Evolutionary conservation across 2,329 filamentous ascomycete species (phyloP), one percentile per base, ranked within the genome.

Genomic region (Pestalotiopsis sp.): DNA sequence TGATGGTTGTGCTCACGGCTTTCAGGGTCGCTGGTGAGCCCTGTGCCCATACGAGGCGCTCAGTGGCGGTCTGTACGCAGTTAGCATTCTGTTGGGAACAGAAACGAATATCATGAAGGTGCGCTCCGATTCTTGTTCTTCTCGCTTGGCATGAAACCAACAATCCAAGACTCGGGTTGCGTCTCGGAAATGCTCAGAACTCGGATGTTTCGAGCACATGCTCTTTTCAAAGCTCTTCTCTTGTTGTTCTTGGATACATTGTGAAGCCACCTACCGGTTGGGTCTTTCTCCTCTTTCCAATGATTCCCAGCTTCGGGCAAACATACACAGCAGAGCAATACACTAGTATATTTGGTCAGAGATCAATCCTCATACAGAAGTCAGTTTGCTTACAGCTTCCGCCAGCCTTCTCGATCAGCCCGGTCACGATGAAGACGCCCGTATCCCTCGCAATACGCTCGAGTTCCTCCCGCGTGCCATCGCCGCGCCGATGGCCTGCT

Each of bases 201-300:
- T 6, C 27, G 27, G 7, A 31, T 1, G 6, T 31, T 31, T 6
- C 6, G 27, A 31, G 27, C 27, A 6, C 27, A 31, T 36, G 31
- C 31, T 36, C 31, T 36, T 36, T 9, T 1, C 31, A 6, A 36
- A 36, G 5, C 31, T 36, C 31, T 36, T 7, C 31, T 5, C 45
- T 23, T n/a, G 3, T 20, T n/a, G 17, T n/a, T n/a, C 20, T n/a
- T 6, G 4, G 45, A 52, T 20, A 52, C 7, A n/a, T n/a, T 7
- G n/a, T n/a, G 14, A n/a, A 52, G 4, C 4, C 31, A 36, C 89
- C 76, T 79, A 92, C 91, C 20, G 95, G 95, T 90, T 97, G 95
- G 25, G 98, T 93, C 81, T 98, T 98, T 76, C 95, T 86, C 72
- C 95, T 87, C 85, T 98, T 98, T 23, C 94, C 95, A 23, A 97